Conservation (phyloP, 164 flowering plant species). For the Warburgia ugandensis region DNA sequence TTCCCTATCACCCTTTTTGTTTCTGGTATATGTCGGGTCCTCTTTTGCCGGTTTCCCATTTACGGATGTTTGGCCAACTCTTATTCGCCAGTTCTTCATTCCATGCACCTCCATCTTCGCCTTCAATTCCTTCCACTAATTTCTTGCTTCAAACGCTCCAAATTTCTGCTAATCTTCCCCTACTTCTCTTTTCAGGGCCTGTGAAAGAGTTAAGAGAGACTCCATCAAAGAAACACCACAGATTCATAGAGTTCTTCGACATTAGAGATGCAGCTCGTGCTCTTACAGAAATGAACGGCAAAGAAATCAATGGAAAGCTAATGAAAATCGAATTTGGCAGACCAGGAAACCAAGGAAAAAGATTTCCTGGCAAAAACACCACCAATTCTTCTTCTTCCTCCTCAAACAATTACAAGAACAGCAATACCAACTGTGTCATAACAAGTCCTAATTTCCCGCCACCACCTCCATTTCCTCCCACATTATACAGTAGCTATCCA, state of each 20-base stretch:
- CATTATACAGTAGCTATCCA: slow-evolving; percentile 4
- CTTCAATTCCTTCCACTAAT: not conserved
- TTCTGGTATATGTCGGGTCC: not conserved
- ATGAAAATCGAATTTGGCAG: slow-evolving; percentile 68
- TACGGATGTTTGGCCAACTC: not conserved
- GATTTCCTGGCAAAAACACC: slow-evolving; percentile 8
- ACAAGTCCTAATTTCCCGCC: slow-evolving; percentile 1
- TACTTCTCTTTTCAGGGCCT: slow-evolving; percentile 29
- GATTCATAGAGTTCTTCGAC: slow-evolving; percentile 78
- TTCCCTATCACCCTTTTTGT: no score
- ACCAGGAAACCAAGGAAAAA: slow-evolving; percentile 56
- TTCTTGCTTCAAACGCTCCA: not conserved
- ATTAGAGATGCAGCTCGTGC: slow-evolving; percentile 70
- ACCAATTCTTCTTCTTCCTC: not conserved
- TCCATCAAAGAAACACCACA: slow-evolving; percentile 57
- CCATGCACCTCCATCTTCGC: not conserved
- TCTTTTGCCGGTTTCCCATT: not conserved
- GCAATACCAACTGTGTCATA: slow-evolving; percentile 1
- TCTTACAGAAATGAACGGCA: slow-evolving; percentile 56
- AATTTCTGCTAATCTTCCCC: not conserved
- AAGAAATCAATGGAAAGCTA: slow-evolving; percentile 48
- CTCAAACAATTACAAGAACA: not conserved
- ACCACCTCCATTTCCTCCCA: slow-evolving; percentile 6
- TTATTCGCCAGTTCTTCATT: not conserved
- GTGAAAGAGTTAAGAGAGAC: slow-evolving; percentile 84